Percentiles rank a stretch among this genome's conserved stretches.
These are phyloP conservation scores for Aristolochia californica DNA, from an alignment of 164 flowering plant species.

Conservation along the genomic window DNA sequence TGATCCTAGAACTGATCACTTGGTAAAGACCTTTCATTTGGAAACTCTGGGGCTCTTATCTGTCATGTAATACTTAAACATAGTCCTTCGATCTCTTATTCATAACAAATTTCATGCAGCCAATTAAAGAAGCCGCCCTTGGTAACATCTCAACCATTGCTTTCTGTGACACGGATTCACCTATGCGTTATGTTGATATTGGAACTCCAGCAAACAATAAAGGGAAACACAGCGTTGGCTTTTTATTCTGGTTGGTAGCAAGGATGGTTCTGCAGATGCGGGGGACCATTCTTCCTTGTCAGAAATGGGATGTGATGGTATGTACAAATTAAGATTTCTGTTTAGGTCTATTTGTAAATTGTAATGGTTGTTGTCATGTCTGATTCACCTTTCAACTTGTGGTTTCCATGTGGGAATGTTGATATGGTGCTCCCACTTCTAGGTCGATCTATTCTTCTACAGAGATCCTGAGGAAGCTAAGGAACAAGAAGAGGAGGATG, in stretches of 20 bases:
- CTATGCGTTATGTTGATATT: conserved; percentile 79
- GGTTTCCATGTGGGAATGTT: neutral
- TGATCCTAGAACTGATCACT: conserved; percentile 67
- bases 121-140: conserved; percentile 80
- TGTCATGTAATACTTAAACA: too few relatives aligned
- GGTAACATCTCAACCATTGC: conserved; percentile 91
- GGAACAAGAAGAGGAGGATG: conserved; percentile 47
- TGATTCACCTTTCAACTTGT: neutral
- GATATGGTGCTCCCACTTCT: neutral
- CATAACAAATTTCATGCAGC: conserved; percentile 30
- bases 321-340: neutral
- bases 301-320: conserved; percentile 70
- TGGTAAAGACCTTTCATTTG: conserved; percentile 21
- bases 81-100: neutral
- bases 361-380: too few relatives aligned
- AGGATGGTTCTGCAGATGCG: conserved; percentile 88
- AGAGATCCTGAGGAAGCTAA: conserved; percentile 21
- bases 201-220: conserved; percentile 93
- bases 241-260: conserved; percentile 77
- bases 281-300: conserved; percentile 64
- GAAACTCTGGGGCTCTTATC: neutral
- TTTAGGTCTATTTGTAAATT: too few relatives aligned
- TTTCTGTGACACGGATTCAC: conserved; percentile 86
- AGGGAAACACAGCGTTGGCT: conserved; percentile 86
- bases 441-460: conserved; percentile 17